Percentiles rank a stretch among this genome's conserved stretches.
Conservation (phyloP, 2,329 filamentous ascomycete genomes). For the Colletotrichum sp. region DNA sequence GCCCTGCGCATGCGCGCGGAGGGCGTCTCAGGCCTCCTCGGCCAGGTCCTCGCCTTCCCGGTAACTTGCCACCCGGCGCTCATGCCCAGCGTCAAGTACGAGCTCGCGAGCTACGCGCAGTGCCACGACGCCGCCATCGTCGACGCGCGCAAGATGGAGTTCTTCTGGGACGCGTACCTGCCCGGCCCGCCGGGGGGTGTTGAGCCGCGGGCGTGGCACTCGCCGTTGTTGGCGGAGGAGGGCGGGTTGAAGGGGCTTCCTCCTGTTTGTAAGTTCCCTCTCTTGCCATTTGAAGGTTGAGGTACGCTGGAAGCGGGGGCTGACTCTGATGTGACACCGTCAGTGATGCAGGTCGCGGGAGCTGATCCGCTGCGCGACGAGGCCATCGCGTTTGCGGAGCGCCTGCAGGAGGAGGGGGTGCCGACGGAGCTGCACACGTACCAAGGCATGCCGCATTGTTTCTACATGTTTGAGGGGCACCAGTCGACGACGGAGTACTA, state of each 20-base stretch:
- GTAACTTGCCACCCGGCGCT: constrained; percentile 40
- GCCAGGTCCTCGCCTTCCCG: constrained; percentile 39
- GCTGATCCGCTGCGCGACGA: constrained; percentile 42
- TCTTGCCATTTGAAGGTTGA: background rate
- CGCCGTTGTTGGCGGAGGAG: constrained; percentile 35
- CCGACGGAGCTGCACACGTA: constrained; percentile 35
- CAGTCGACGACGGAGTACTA: constrained; percentile 24
- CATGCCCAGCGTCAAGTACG: constrained; percentile 35
- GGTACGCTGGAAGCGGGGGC: background rate
- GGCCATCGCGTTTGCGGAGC: constrained; percentile 40
- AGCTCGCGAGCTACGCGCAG: constrained; percentile 38
- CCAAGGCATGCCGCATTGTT: constrained; percentile 39
- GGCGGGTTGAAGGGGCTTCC: constrained; percentile 31
- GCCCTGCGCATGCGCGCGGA: constrained; percentile 35
- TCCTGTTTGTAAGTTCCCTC: constrained; percentile 34
- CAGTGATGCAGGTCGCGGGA: constrained; percentile 40
- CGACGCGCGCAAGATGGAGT: constrained; percentile 32
- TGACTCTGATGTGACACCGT: background rate
- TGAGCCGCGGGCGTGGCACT: constrained; percentile 27
- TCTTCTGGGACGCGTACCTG: constrained; percentile 38
- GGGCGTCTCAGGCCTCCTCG: constrained; percentile 34
- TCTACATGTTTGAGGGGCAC: constrained; percentile 25
- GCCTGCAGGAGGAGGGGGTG: constrained; percentile 34
- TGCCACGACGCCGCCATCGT: constrained; percentile 35
- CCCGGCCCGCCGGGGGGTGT: constrained; percentile 29